Evolutionary conservation across 1,139 yeast genomes (phyloP).

Genomic region (Yamadazyma oceani): DNA sequence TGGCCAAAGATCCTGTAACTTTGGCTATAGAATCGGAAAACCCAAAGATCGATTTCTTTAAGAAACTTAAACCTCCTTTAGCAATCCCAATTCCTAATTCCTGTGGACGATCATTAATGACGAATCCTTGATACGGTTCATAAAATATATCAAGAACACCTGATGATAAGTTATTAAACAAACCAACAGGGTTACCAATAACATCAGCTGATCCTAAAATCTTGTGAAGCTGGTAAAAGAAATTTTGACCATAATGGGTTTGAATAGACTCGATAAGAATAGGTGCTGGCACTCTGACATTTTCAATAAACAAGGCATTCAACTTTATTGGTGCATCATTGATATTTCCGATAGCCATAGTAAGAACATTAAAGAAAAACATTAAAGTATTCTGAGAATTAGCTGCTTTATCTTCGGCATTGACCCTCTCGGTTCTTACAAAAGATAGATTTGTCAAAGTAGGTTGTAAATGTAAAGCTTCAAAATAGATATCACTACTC

Average conservation of each 20-base stretch:
- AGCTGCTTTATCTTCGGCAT: slow-evolving; percentile 54
- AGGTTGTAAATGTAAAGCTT: slow-evolving; percentile 90
- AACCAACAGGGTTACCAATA: slow-evolving; percentile 94
- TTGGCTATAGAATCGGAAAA: slow-evolving; percentile 90
- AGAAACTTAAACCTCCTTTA: slow-evolving; percentile 90
- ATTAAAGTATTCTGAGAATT: slow-evolving; percentile 61
- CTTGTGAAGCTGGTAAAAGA: slow-evolving; percentile 88
- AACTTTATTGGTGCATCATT: slow-evolving; percentile 94
- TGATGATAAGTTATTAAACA: slow-evolving; percentile 87
- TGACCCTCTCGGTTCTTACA: slow-evolving; percentile 82
- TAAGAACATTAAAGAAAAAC: slow-evolving; percentile 79
- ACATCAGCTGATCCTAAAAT: slow-evolving; percentile 95
- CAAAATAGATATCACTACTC: slow-evolving; percentile 82
- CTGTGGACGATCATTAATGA: slow-evolving; percentile 92
- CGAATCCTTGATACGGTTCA: slow-evolving; percentile 95
- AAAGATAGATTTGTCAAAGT: slow-evolving; percentile 85
- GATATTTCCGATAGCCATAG: slow-evolving; percentile 97
- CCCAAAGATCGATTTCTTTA: slow-evolving; percentile 94
- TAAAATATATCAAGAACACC: slow-evolving; percentile 96
- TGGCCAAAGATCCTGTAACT: slow-evolving; percentile 91
- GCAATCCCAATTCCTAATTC: slow-evolving; percentile 95
- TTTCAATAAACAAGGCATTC: slow-evolving; percentile 85
- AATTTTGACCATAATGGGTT: slow-evolving; percentile 90
- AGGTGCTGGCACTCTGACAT: slow-evolving; percentile 83
- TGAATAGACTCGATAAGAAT: slow-evolving; percentile 67